Evolutionary conservation across 345 rosid species (phyloP).

Genomic region (Cardamine chenopodiifolia): DNA sequence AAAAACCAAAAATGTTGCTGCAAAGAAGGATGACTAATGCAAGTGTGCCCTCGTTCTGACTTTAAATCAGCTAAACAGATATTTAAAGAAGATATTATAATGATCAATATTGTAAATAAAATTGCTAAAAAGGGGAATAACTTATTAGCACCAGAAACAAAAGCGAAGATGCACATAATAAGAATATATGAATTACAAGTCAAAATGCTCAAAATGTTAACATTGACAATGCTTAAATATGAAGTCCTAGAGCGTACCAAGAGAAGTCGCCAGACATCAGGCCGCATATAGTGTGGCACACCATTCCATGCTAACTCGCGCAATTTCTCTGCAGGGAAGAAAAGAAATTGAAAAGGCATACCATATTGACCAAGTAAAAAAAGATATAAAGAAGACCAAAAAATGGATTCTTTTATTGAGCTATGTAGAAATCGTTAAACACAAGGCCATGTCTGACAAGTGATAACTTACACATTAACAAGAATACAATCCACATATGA

Average conservation of each 20-base stretch:
- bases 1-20: constrained; percentile 24
- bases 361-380: constrained; percentile 2
- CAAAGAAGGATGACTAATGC: constrained; percentile 1
- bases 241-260: constrained; percentile 61
- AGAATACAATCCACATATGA: not conserved
- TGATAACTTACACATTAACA: not conserved
- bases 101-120: not conserved
- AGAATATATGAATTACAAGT: not conserved
- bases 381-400: not conserved
- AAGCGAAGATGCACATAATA: not conserved
- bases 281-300: constrained; percentile 90
- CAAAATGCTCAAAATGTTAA: not conserved
- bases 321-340: constrained; percentile 63
- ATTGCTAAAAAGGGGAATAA: not conserved
- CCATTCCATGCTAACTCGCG: constrained; percentile 99
- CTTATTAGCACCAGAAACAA: not conserved
- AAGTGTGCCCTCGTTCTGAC: not conserved
- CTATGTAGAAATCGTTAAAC: not conserved
- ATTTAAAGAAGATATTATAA: not conserved
- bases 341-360: not conserved
- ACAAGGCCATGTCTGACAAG: constrained; percentile 7
- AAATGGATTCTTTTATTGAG: not conserved
- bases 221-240: constrained; percentile 2
- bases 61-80: not conserved
- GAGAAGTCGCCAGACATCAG: constrained; percentile 91